Conservation (phyloP, 768 basidiomycete genomes). For the Infundibulicybe gibba region DNA sequence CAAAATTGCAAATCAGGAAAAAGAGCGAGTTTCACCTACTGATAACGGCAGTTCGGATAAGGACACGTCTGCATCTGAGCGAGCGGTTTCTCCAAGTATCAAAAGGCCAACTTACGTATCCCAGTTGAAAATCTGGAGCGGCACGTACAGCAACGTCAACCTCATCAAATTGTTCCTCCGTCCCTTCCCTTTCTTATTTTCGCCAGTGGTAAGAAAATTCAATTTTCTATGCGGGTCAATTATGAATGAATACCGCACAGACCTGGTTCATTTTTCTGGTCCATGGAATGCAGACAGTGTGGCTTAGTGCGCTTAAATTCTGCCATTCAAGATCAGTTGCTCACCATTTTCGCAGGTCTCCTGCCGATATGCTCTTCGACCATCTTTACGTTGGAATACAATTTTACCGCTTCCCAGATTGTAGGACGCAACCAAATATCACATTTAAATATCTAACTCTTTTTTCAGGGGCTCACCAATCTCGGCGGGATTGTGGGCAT, state of each 20-base stretch:
- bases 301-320: conserved; percentile 29
- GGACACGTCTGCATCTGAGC: conserved; percentile 1
- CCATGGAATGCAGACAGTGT: conserved; percentile 40
- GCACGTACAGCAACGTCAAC: conserved; percentile 29
- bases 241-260: conserved; percentile 8
- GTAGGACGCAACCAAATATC: conserved; percentile 10
- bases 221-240: background rate
- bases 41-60: conserved; percentile 12
- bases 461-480: conserved; percentile 31
- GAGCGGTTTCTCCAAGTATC: conserved; percentile 2
- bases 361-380: conserved; percentile 41
- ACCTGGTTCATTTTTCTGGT: conserved; percentile 34
- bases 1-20: conserved; percentile 11
- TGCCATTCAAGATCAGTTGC: background rate
- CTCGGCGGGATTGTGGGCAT: conserved; percentile 40
- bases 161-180: conserved; percentile 32
- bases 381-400: conserved; percentile 40
- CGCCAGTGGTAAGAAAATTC: conserved; percentile 31
- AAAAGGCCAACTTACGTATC: conserved; percentile 23
- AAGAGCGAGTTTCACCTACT: conserved; percentile 11
- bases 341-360: conserved; percentile 21
- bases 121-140: conserved; percentile 32
- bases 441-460: too few species aligned
- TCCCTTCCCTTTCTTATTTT: conserved; percentile 39
- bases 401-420: conserved; percentile 37